These are phyloP conservation scores for Boletus semigastroideus DNA, from an alignment of 1,284 basidiomycete genomes.

Conservation along the genomic window DNA sequence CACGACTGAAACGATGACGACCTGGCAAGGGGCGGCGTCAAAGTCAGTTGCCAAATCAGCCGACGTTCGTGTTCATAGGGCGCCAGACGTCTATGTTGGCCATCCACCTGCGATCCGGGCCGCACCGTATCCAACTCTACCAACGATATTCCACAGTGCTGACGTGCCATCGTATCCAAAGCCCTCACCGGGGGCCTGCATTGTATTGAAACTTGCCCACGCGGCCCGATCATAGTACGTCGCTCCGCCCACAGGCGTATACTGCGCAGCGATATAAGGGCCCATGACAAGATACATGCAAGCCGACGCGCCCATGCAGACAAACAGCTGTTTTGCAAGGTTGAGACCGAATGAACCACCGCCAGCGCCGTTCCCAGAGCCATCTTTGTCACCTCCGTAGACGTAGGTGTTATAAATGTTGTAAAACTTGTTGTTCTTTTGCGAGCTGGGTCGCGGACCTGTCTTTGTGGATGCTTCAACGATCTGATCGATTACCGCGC, in stretches of 20 bases:
- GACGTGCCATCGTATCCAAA: slow-evolving; percentile 49
- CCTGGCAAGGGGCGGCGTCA: background rate
- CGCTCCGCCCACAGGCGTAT: slow-evolving; percentile 57
- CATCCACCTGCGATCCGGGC: slow-evolving; percentile 70
- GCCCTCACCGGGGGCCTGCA: slow-evolving; percentile 67
- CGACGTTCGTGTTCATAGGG: slow-evolving; percentile 6
- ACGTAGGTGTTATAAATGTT: slow-evolving; percentile 84
- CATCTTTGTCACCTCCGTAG: slow-evolving; percentile 45
- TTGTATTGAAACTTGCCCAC: slow-evolving; percentile 73
- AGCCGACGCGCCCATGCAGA: slow-evolving; percentile 58
- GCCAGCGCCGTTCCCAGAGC: slow-evolving; percentile 8
- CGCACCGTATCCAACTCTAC: slow-evolving; percentile 65
- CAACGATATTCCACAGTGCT: slow-evolving; percentile 61
- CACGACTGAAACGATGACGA: slow-evolving; percentile 11
- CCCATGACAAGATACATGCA: slow-evolving; percentile 54
- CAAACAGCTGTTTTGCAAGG: slow-evolving; percentile 43
- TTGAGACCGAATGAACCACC: slow-evolving; percentile 28
- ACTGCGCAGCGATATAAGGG: slow-evolving; percentile 58
- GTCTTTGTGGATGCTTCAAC: slow-evolving; percentile 47
- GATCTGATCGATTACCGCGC: slow-evolving; percentile 74
- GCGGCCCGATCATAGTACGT: slow-evolving; percentile 75
- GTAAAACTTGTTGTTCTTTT: slow-evolving; percentile 59
- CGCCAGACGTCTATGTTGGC: slow-evolving; percentile 44
- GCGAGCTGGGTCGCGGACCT: slow-evolving; percentile 33
- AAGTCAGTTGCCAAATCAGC: slow-evolving; percentile 4